A percentile compares a stretch with the other conserved stretches of the same genome.
These are phyloP conservation scores for Calocera viscosa DNA, from an alignment of 768 basidiomycete species.

Conservation along the genomic window DNA sequence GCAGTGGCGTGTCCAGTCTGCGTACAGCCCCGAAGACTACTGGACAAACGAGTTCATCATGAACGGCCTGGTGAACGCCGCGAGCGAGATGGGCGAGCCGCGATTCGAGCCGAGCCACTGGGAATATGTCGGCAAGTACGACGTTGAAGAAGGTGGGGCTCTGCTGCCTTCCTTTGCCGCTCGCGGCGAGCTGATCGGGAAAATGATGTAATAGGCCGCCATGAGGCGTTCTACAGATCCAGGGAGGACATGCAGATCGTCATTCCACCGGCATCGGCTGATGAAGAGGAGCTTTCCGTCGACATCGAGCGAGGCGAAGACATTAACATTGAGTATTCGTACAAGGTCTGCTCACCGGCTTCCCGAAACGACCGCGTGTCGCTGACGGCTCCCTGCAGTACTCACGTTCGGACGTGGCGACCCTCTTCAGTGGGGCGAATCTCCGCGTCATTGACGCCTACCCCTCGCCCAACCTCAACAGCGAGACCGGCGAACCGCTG, in stretches of 20 bases:
- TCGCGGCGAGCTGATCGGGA: slow-evolving; percentile 3
- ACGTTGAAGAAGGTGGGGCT: slow-evolving; percentile 40
- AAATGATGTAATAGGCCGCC: slow-evolving; percentile 44
- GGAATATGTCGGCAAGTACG: slow-evolving; percentile 55
- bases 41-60: slow-evolving; percentile 67
- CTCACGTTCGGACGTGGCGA: slow-evolving; percentile 54
- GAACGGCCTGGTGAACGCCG: slow-evolving; percentile 67
- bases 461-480: slow-evolving; percentile 27
- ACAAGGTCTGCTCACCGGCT: slow-evolving; percentile 48
- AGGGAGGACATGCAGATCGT: slow-evolving; percentile 44
- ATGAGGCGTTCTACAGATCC: slow-evolving; percentile 75
- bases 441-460: slow-evolving; percentile 80
- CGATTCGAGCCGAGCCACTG: slow-evolving; percentile 53
- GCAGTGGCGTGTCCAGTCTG: slow-evolving; percentile 56
- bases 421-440: slow-evolving; percentile 58
- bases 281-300: slow-evolving; percentile 32
- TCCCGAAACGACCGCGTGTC: not conserved
- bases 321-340: slow-evolving; percentile 73
- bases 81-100: slow-evolving; percentile 54
- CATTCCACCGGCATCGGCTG: slow-evolving; percentile 30
- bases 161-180: not conserved
- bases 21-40: slow-evolving; percentile 75
- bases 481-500: slow-evolving; percentile 44
- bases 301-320: slow-evolving; percentile 58
- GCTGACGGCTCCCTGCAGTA: slow-evolving; percentile 40